These are phyloP conservation scores for Zygoascus biomembranicola DNA, from an alignment of 805 yeast species.

Conservation along the genomic window DNA sequence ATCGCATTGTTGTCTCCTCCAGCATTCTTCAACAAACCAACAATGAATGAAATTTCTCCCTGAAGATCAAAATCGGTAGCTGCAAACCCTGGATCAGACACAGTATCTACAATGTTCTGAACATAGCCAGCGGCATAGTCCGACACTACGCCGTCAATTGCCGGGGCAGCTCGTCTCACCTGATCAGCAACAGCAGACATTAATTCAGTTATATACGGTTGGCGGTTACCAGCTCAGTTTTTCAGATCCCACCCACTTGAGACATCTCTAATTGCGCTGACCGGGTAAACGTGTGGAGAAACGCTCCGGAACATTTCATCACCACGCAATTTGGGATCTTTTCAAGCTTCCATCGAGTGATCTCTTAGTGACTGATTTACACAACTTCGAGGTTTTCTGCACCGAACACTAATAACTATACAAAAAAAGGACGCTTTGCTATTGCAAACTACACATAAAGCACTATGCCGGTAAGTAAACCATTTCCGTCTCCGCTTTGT, in stretches of 20 bases:
- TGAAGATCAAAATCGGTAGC: constrained; percentile 54
- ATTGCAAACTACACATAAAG: too few relatives aligned
- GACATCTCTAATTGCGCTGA: neutral
- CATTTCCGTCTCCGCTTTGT: too few relatives aligned
- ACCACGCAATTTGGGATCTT: neutral
- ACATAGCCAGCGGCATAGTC: constrained; percentile 89
- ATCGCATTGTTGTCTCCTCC: constrained; percentile 67
- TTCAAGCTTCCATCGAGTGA: neutral
- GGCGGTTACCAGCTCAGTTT: neutral
- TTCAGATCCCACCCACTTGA: neutral
- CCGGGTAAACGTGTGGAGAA: neutral
- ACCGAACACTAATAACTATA: too few relatives aligned
- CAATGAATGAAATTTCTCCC: constrained; percentile 60
- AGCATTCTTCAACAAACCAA: constrained; percentile 62
- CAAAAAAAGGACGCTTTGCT: too few relatives aligned
- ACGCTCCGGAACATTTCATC: neutral
- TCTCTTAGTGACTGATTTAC: too few relatives aligned
- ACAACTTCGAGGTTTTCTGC: too few relatives aligned
- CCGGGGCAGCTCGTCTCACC: constrained; percentile 79
- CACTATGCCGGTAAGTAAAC: too few relatives aligned
- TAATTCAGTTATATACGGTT: constrained; percentile 6
- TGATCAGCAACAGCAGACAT: constrained; percentile 29
- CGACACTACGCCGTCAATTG: constrained; percentile 78
- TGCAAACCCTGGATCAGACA: constrained; percentile 75
- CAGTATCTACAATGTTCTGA: constrained; percentile 66